A percentile compares a stretch with the other conserved stretches of the same genome.
These are phyloP conservation scores for Coriaria nepalensis DNA, from an alignment of 306 rosid species.

Conservation along the genomic window DNA sequence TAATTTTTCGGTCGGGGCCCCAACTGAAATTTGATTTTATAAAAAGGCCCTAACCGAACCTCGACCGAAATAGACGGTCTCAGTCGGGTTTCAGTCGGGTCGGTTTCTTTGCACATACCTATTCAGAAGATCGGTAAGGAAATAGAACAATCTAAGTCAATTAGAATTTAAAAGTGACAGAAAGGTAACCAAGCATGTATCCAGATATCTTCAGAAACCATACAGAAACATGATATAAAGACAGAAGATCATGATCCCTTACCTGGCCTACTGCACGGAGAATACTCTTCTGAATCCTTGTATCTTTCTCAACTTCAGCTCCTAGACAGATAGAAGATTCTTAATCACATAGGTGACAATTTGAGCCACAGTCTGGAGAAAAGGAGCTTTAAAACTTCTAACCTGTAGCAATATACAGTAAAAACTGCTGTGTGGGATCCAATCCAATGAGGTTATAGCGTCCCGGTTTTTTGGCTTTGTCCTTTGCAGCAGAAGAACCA, in stretches of 20 bases:
- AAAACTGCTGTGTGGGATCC: conserved; percentile 77
- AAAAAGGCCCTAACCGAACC: no score
- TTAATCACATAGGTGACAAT: conserved; percentile 10
- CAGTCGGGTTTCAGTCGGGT: no score
- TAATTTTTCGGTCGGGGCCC: no score
- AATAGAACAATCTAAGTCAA: no score
- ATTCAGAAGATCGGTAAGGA: no score
- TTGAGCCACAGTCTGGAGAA: conserved; percentile 1
- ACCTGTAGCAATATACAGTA: conserved; percentile 84
- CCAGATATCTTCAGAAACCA: no score
- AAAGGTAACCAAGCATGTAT: no score
- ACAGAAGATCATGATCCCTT: not conserved
- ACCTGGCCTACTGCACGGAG: conserved; percentile 84
- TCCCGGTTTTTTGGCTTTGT: conserved; percentile 74
- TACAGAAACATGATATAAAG: no score
- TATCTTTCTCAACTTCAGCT: conserved; percentile 74
- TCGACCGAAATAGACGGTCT: no score
- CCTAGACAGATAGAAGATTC: conserved; percentile 36
- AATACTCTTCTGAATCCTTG: conserved; percentile 76
- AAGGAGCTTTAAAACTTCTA: conserved; percentile 15
- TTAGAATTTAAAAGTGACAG: no score
- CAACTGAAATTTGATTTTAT: no score
- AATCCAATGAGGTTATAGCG: conserved; percentile 75
- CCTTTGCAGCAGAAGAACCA: conserved; percentile 80
- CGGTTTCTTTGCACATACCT: no score